Evolutionary conservation across 345 rosid species (phyloP).

Genomic region (Leavenworthia alabamica): DNA sequence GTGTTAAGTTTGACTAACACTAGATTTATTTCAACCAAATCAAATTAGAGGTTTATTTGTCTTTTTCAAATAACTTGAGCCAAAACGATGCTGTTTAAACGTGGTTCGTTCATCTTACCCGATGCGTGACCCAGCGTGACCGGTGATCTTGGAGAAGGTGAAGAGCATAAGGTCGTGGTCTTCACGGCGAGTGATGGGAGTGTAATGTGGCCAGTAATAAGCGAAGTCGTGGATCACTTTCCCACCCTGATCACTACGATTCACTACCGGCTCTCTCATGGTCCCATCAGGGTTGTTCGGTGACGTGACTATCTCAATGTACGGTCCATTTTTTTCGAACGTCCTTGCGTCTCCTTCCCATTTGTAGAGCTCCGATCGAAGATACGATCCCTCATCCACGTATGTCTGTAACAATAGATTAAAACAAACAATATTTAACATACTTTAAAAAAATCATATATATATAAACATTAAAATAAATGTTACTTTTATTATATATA

Average conservation of each 20-base stretch:
- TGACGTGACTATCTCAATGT: constrained; percentile 62
- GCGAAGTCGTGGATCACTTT: constrained; percentile 68
- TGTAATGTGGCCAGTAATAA: constrained; percentile 86
- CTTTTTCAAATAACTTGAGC: too few relatives aligned
- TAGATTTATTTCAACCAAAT: too few relatives aligned
- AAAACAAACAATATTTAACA: not conserved
- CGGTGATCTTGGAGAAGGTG: constrained; percentile 80
- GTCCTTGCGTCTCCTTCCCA: constrained; percentile 77
- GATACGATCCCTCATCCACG: constrained; percentile 41
- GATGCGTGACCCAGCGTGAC: constrained; percentile 88
- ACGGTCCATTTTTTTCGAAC: constrained; percentile 48
- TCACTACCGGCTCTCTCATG: constrained; percentile 56
- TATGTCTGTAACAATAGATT: constrained; percentile 43
- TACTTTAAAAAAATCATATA: not conserved
- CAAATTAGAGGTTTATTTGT: too few relatives aligned
- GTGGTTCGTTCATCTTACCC: constrained; percentile 43
- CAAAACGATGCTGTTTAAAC: not conserved
- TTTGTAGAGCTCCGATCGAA: constrained; percentile 49
- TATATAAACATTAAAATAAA: not conserved
- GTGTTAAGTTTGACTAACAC: too few relatives aligned
- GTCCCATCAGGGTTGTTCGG: constrained; percentile 87
- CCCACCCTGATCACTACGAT: constrained; percentile 31
- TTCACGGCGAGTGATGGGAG: constrained; percentile 49
- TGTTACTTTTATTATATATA: not conserved
- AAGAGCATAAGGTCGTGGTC: constrained; percentile 80